Evolutionary conservation across 208 protist genomes (phyloP), one percentile per base, ranked within the genome.

Genomic region (Wallacemonas collosoma): DNA sequence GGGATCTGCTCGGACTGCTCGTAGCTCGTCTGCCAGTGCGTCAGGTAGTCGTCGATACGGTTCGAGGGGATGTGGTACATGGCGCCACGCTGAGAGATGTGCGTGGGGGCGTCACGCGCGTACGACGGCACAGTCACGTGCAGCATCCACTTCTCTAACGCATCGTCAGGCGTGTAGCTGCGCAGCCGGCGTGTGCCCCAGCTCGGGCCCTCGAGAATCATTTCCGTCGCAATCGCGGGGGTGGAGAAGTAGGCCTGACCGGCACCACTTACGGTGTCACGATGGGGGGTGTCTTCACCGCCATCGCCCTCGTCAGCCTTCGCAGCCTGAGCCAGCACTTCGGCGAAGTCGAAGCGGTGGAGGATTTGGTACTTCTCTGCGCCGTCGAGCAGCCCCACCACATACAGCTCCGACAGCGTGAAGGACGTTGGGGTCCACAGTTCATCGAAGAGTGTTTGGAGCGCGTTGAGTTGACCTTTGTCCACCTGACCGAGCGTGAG

Each of bases 51-150:
- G 57, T 64, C 57, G 44, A 73, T 47, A n/a, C 12, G 26, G 15
- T 73, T 26, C 6, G 56, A 66, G 3, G 68, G 68, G 36, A 65
- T 65, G 56, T 73, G 68, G 57, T 73, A 73, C 68, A 73, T 63
- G 15, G 56, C 68, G 11, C 68, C 68, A 9, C 41, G 9, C 56
- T 73, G 68, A 3, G 68, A 73, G 17, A 73, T 65, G 68, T 73
- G 68, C 45, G 68, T 73, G 41, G 68, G 68, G 2, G 47, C 68
- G 2, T 53, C 39, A 8, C 68, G 51, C 4, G 57, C 68, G 47
- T 66, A 65, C 11, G 39, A 54, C 3, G 56, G 14, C 7, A 62
- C 15, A 3, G 68, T 65, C n/a, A 56, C 57, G 8, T 41, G 41
- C 43, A 65, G 45, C 54, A 73, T 63, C 68, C 68, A 73, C 68